Evolutionary conservation across 352 stramenopile species (phyloP).

Genomic region (Phytophthora pisi): DNA sequence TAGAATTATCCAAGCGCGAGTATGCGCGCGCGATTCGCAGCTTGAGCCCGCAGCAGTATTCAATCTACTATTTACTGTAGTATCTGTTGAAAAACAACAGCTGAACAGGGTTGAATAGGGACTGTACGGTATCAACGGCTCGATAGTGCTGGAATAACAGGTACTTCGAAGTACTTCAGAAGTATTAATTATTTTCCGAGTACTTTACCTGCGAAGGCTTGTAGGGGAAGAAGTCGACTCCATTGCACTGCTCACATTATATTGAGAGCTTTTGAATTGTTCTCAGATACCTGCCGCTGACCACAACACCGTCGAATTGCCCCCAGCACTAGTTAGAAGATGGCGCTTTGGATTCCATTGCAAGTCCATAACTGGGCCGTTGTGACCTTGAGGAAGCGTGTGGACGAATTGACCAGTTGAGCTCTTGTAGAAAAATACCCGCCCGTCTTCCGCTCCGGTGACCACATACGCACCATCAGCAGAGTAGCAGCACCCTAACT

Average conservation of each 20-base stretch:
- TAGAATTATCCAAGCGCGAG: too few species aligned
- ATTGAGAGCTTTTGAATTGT: neutral
- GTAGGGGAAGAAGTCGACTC: neutral
- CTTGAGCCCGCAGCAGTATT: too few species aligned
- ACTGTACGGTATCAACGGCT: too few species aligned
- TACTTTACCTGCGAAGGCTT: neutral
- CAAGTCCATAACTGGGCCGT: conserved; percentile 67
- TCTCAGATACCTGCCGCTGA: conserved; percentile 43
- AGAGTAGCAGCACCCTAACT: conserved; percentile 74
- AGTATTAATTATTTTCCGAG: too few species aligned
- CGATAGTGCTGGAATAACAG: too few species aligned
- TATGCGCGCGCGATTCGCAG: too few species aligned
- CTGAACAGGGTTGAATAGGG: too few species aligned
- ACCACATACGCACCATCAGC: conserved; percentile 78
- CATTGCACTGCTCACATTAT: neutral
- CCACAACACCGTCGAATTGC: conserved; percentile 82
- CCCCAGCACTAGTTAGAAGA: conserved; percentile 68
- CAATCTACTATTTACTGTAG: too few species aligned
- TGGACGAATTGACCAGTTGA: conserved; percentile 64
- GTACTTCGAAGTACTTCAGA: too few species aligned
- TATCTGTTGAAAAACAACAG: too few species aligned
- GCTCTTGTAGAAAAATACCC: conserved; percentile 74
- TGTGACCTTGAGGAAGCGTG: conserved; percentile 59
- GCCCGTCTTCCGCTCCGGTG: conserved; percentile 74
- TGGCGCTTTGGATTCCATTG: conserved; percentile 89